Evolutionary conservation across 2,329 filamentous ascomycete genomes (phyloP).

Genomic region (Claviceps pazoutovae): DNA sequence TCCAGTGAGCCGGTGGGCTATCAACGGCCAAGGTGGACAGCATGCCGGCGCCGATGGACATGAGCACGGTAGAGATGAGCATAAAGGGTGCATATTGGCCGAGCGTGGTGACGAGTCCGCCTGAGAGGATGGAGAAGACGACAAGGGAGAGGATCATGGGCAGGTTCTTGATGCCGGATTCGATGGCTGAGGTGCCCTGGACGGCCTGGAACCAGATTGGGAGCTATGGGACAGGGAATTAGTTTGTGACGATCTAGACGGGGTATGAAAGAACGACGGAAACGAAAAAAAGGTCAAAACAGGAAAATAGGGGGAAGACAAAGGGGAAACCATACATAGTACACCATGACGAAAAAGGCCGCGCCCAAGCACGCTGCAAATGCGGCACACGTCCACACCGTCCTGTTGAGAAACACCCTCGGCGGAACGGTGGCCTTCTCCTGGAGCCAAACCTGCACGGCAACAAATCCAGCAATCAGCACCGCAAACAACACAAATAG

Average conservation of each 20-base stretch:
- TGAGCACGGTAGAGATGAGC: slow-evolving; percentile 19
- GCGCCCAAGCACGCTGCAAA: slow-evolving; percentile 12
- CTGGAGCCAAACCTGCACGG: slow-evolving; percentile 20
- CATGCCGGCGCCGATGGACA: slow-evolving; percentile 24
- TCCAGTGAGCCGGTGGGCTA: slow-evolving; percentile 12
- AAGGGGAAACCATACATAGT: slow-evolving; percentile 6
- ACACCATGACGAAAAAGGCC: slow-evolving; percentile 6
- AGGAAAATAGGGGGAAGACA: too few species aligned
- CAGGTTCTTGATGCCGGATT: slow-evolving; percentile 17
- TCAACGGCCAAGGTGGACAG: slow-evolving; percentile 22
- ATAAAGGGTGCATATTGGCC: slow-evolving; percentile 31
- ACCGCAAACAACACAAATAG: slow-evolving; percentile 6
- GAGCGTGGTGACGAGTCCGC: slow-evolving; percentile 13
- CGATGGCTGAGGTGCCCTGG: slow-evolving; percentile 17
- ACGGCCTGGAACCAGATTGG: slow-evolving; percentile 33
- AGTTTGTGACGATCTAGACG: too few species aligned
- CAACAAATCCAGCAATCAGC: slow-evolving; percentile 14
- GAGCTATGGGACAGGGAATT: slow-evolving; percentile 17
- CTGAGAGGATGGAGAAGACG: slow-evolving; percentile 14
- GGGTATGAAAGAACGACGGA: not conserved
- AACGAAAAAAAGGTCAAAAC: slow-evolving; percentile 13
- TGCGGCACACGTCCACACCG: slow-evolving; percentile 16
- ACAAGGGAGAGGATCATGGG: slow-evolving; percentile 17
- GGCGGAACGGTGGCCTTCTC: slow-evolving; percentile 6
- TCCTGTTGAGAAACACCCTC: slow-evolving; percentile 4